Conservation (phyloP, 768 basidiomycete genomes). For the Russula compacta region DNA sequence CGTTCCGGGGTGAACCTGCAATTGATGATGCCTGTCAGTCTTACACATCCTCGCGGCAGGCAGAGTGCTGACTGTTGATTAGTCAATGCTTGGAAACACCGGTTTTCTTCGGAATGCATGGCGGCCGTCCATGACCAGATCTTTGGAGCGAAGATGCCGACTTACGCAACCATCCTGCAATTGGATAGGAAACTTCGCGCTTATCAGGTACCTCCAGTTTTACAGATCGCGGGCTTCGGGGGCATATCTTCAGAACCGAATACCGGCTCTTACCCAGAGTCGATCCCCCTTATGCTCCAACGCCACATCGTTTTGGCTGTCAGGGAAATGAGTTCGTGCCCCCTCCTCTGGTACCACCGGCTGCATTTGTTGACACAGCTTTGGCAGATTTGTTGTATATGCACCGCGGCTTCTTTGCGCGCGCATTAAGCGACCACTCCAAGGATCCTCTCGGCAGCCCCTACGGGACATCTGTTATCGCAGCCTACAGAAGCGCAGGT, state of each 20-base stretch:
- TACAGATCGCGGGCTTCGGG: constrained; percentile 55
- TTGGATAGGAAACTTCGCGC: constrained; percentile 57
- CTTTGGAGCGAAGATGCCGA: constrained; percentile 52
- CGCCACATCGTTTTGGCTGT: constrained; percentile 58
- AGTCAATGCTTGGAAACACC: constrained; percentile 67
- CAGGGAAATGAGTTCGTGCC: constrained; percentile 52
- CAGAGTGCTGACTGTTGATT: not conserved
- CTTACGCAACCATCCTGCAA: constrained; percentile 51
- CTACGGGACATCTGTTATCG: constrained; percentile 57
- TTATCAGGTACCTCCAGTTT: constrained; percentile 53
- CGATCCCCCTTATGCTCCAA: constrained; percentile 55
- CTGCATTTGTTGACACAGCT: not conserved
- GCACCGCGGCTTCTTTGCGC: constrained; percentile 68
- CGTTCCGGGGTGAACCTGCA: constrained; percentile 41
- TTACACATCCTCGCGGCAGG: constrained; percentile 37
- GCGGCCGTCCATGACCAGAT: constrained; percentile 58
- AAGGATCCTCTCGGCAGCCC: constrained; percentile 60
- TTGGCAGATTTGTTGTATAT: constrained; percentile 41
- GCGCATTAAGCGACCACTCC: constrained; percentile 53
- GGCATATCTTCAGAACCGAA: constrained; percentile 27
- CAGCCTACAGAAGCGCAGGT: constrained; percentile 59
- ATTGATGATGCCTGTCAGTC: constrained; percentile 39
- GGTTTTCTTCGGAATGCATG: constrained; percentile 52
- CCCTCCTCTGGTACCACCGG: not conserved
- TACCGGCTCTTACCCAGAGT: constrained; percentile 35